Conservation (phyloP, 2,329 filamentous ascomycete genomes). For the Coniochaeta sp. region DNA sequence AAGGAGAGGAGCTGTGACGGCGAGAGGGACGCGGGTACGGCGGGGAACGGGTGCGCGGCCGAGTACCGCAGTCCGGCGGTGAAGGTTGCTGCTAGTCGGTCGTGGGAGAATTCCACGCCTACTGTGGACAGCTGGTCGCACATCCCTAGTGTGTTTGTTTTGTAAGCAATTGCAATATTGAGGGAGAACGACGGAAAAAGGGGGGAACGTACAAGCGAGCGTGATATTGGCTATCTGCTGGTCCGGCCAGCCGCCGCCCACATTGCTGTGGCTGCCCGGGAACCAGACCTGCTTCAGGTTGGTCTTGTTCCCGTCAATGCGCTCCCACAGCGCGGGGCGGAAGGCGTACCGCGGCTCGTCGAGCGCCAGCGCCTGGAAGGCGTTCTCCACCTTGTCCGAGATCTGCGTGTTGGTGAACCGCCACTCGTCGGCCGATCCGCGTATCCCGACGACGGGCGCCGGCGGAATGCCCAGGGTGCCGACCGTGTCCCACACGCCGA, state of each 20-base stretch:
- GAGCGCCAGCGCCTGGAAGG: constrained; percentile 42
- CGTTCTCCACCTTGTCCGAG: constrained; percentile 32
- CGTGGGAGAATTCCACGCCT: constrained; percentile 22
- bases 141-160: constrained; percentile 16
- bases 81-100: constrained; percentile 17
- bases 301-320: constrained; percentile 18
- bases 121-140: constrained; percentile 24
- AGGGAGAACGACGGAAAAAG: neutral
- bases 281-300: constrained; percentile 42
- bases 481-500: constrained; percentile 45
- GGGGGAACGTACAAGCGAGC: constrained; percentile 19
- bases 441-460: constrained; percentile 26
- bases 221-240: constrained; percentile 24
- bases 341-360: constrained; percentile 39
- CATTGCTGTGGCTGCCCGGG: constrained; percentile 54
- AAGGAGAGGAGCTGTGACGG: neutral
- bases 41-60: constrained; percentile 23
- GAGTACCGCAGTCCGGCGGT: constrained; percentile 19
- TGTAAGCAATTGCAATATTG: neutral
- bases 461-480: constrained; percentile 36
- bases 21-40: constrained; percentile 10
- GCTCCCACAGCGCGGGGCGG: constrained; percentile 33
- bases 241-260: constrained; percentile 50
- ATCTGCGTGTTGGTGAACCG: constrained; percentile 36
- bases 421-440: constrained; percentile 27